These are phyloP conservation scores for Blastosporella zonata DNA, from an alignment of 1,284 basidiomycete genomes.

Conservation along the genomic window DNA sequence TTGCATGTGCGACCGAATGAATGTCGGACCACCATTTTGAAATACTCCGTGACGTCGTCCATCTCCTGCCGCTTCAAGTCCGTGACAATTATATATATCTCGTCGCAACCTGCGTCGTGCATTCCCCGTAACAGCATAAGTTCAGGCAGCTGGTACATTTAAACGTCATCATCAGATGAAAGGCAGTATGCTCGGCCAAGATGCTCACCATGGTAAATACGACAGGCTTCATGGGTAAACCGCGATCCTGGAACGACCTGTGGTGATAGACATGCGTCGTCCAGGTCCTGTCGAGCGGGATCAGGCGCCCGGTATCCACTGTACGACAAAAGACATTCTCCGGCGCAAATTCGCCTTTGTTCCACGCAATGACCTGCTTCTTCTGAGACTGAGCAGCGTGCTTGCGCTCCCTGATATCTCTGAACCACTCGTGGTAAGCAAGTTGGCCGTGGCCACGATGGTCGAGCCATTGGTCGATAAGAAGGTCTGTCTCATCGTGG, in stretches of 20 bases:
- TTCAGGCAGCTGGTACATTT: slow-evolving; percentile 57
- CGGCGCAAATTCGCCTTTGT: slow-evolving; percentile 70
- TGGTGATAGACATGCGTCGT: slow-evolving; percentile 76
- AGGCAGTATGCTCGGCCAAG: slow-evolving; percentile 13
- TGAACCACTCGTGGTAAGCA: slow-evolving; percentile 73
- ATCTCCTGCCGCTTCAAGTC: slow-evolving; percentile 73
- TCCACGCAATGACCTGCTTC: slow-evolving; percentile 67
- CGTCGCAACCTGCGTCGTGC: slow-evolving; percentile 74
- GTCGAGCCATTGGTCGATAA: slow-evolving; percentile 79
- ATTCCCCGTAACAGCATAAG: slow-evolving; percentile 73
- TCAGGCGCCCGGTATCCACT: slow-evolving; percentile 69
- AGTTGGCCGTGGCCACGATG: slow-evolving; percentile 57
- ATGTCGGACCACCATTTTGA: slow-evolving; percentile 64
- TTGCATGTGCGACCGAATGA: slow-evolving; percentile 60
- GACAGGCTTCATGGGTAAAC: slow-evolving; percentile 72
- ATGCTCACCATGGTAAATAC: slow-evolving; percentile 67
- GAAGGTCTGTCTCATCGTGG: slow-evolving; percentile 67
- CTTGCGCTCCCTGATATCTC: slow-evolving; percentile 59
- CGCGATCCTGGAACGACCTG: slow-evolving; percentile 65
- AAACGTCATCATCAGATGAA: slow-evolving; percentile 12
- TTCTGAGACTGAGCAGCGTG: slow-evolving; percentile 47
- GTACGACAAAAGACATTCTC: slow-evolving; percentile 75
- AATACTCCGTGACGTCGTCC: slow-evolving; percentile 74
- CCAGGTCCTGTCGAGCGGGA: slow-evolving; percentile 75
- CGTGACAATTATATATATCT: slow-evolving; percentile 71